Conservation (phyloP, 1,284 basidiomycete genomes). For the Sphagnurus paluster region DNA sequence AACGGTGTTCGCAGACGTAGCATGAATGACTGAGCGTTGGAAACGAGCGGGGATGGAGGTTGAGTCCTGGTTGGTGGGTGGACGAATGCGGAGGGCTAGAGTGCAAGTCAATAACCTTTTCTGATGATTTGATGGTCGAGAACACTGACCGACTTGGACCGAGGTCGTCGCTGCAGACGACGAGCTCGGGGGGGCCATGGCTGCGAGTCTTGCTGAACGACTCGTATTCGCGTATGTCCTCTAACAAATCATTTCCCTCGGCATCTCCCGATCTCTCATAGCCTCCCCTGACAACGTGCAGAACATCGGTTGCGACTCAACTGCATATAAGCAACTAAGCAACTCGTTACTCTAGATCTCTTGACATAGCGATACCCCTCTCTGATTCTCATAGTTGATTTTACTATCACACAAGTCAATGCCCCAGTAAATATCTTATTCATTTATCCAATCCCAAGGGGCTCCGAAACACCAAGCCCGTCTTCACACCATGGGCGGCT, state of each 20-base stretch:
- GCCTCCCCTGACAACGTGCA: constrained; percentile 12
- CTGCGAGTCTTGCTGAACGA: constrained; percentile 31
- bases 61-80: constrained; percentile 81
- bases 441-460: no score
- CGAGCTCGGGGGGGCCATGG: constrained; percentile 73
- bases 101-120: constrained; percentile 14
- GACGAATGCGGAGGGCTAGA: constrained; percentile 89
- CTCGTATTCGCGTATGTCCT: constrained; percentile 23
- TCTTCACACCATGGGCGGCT: no score
- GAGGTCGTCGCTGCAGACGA: constrained; percentile 71
- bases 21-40: constrained; percentile 86
- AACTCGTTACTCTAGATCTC: no score
- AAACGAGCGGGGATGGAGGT: constrained; percentile 89
- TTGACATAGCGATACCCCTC: no score
- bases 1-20: constrained; percentile 67
- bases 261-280: constrained; percentile 30
- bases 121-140: not conserved
- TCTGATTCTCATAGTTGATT: no score
- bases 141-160: constrained; percentile 79
- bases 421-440: no score
- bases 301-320: not conserved
- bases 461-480: no score
- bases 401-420: no score
- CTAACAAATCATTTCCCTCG: constrained; percentile 31
- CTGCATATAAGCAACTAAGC: no score